Percentiles rank a stretch among this genome's conserved stretches.
Conservation (phyloP, 148 eudicot genomes). For the Cornus florida region DNA sequence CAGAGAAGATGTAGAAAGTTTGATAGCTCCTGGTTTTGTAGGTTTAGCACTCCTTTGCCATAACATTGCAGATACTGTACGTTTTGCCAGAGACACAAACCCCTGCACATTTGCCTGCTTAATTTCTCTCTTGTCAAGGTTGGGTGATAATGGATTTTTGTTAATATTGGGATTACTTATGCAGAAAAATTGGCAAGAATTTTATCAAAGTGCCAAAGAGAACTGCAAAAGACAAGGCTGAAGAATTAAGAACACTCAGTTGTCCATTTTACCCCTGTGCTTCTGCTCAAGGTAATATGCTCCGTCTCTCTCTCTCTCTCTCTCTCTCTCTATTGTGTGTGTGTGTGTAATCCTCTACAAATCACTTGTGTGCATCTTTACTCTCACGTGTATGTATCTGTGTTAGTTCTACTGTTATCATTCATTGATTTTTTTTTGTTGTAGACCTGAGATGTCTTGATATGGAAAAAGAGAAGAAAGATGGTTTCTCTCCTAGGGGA, state of each 20-base stretch:
- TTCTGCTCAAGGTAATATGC: slow-evolving; percentile 49
- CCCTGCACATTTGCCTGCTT: not conserved
- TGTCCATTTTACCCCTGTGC: slow-evolving; percentile 19
- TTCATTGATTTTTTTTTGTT: not conserved
- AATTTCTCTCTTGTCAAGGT: not conserved
- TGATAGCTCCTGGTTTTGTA: not conserved
- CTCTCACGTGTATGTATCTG: not conserved
- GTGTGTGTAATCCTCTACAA: not conserved
- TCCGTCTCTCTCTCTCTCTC: slow-evolving; percentile 17
- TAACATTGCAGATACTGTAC: not conserved
- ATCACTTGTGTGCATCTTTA: not conserved
- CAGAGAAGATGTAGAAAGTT: not conserved
- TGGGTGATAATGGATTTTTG: not conserved
- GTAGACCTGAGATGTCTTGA: slow-evolving; percentile 60
- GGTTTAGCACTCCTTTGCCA: not conserved
- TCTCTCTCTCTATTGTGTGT: not conserved
- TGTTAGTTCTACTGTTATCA: not conserved
- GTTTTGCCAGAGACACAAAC: not conserved
- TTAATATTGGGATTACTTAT: not conserved
- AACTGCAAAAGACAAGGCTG: slow-evolving; percentile 10
- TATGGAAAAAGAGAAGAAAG: slow-evolving; percentile 42
- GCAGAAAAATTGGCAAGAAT: slow-evolving; percentile 4
- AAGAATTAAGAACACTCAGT: not conserved
- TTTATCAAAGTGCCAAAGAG: not conserved
- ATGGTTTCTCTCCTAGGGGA: slow-evolving; percentile 45